phyloP scores from a whole-genome alignment of 805 yeast genomes.

The Saccharomycopsis sp. region DNA sequence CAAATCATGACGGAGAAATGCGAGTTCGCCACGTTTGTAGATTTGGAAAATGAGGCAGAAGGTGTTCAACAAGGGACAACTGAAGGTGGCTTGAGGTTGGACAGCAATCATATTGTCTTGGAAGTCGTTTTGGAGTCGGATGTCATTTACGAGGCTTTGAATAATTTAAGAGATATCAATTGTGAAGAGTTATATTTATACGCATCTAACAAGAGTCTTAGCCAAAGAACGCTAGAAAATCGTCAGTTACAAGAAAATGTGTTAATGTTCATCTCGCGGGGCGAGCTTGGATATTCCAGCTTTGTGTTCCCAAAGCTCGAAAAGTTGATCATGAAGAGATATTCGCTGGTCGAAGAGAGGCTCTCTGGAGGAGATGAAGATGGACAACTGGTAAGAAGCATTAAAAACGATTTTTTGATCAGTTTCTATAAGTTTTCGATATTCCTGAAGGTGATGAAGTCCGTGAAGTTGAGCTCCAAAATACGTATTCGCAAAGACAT shows the following conservation, averaged over 20 bases:
- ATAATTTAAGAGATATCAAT: constrained; percentile 49
- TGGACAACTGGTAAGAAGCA: constrained; percentile 22
- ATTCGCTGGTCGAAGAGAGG: background rate
- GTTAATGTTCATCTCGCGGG: constrained; percentile 55
- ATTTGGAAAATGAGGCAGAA: constrained; percentile 29
- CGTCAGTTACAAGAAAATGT: constrained; percentile 31
- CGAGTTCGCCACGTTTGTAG: constrained; percentile 43
- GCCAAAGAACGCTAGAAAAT: constrained; percentile 27
- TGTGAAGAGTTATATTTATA: constrained; percentile 45
- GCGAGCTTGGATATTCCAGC: constrained; percentile 69
- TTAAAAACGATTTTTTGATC: constrained; percentile 30
- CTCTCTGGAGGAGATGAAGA: constrained; percentile 27
- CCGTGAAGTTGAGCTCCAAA: constrained; percentile 43
- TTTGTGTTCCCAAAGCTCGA: constrained; percentile 63
- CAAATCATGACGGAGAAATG: constrained; percentile 47
- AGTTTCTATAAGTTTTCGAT: constrained; percentile 45
- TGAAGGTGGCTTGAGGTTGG: constrained; percentile 32
- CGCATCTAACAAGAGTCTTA: constrained; percentile 28
- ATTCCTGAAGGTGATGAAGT: constrained; percentile 42
- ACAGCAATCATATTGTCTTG: constrained; percentile 36
- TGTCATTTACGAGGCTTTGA: constrained; percentile 45
- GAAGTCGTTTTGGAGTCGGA: constrained; percentile 50
- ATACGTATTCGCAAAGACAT: constrained; percentile 50
- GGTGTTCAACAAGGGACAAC: constrained; percentile 14
- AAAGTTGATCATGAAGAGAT: constrained; percentile 36